These are phyloP conservation scores for Cotoneaster glaucophyllus DNA, from an alignment of 306 rosid species.

Conservation along the genomic window DNA sequence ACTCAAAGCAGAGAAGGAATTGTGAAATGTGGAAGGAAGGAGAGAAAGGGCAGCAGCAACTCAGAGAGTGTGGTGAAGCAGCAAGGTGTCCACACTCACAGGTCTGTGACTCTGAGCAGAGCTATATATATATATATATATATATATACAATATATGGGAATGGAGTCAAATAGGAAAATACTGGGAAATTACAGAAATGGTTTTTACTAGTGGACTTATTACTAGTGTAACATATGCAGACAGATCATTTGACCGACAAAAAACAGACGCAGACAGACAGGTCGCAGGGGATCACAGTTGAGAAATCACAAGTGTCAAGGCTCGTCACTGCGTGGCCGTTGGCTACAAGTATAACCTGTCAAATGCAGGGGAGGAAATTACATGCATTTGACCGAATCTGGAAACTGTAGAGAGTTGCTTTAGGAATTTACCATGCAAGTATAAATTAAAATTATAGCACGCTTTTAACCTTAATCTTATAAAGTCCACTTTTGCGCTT, in stretches of 20 bases:
- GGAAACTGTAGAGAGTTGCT: too few species aligned
- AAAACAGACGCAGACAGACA: background rate
- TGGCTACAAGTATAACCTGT: background rate
- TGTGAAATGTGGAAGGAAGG: conserved; percentile 10
- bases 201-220: background rate
- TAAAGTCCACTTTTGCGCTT: too few species aligned
- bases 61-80: conserved; percentile 12
- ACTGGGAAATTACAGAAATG: background rate
- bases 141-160: too few species aligned
- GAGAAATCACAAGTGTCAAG: conserved; percentile 51
- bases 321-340: conserved; percentile 30
- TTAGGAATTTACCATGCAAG: too few species aligned
- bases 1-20: conserved; percentile 15
- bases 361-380: background rate
- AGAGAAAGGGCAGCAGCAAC: background rate
- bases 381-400: too few species aligned
- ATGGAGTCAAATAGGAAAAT: background rate
- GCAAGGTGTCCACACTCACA: conserved; percentile 21
- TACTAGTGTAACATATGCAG: background rate
- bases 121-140: conserved; percentile 22
- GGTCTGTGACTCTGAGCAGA: conserved; percentile 16
- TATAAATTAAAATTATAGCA: background rate
- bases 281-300: conserved; percentile 25
- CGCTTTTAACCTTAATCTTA: background rate
- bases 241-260: background rate